Percentiles rank a stretch among this genome's conserved stretches.
phyloP scores from a whole-genome alignment of 805 yeast genomes.

The Cyberlindnera maclurae region DNA sequence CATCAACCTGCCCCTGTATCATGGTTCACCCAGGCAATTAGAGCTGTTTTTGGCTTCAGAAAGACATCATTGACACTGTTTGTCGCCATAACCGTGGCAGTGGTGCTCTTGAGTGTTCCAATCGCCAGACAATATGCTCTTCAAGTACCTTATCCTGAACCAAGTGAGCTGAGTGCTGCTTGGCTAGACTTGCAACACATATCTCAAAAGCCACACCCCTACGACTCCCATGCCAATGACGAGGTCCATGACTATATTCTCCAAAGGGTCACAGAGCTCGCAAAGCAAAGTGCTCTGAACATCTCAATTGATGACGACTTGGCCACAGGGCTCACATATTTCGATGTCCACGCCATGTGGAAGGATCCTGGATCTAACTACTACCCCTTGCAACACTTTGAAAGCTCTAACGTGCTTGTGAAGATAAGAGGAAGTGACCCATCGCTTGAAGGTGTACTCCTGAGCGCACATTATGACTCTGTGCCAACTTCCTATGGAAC shows the following conservation, averaged over 20 bases:
- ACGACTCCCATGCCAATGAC: constrained; percentile 70
- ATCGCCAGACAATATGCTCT: constrained; percentile 36
- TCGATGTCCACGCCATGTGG: constrained; percentile 46
- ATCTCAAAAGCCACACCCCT: constrained; percentile 67
- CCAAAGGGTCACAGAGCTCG: constrained; percentile 32
- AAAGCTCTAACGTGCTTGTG: constrained; percentile 74
- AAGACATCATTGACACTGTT: constrained; percentile 61
- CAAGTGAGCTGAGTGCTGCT: constrained; percentile 32
- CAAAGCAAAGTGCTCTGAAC: constrained; percentile 18
- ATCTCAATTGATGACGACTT: constrained; percentile 32
- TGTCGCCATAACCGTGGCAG: constrained; percentile 39
- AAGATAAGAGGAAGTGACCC: constrained; percentile 60
- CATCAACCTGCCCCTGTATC: too few species aligned
- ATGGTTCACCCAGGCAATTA: constrained; percentile 21
- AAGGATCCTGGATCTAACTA: constrained; percentile 29
- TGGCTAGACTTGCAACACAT: constrained; percentile 74
- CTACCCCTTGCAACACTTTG: constrained; percentile 61
- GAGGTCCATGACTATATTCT: constrained; percentile 62
- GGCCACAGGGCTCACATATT: constrained; percentile 32
- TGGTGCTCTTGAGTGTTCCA: constrained; percentile 32
- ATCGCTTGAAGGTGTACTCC: constrained; percentile 54
- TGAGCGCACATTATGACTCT: constrained; percentile 85
- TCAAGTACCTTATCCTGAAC: constrained; percentile 35
- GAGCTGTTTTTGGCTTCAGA: constrained; percentile 60
- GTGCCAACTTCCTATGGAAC: constrained; percentile 85